A percentile compares a stretch with the other conserved stretches of the same genome.
These are phyloP conservation scores for Cyberlindnera japonica DNA, from an alignment of 805 yeast genomes.

Conservation along the genomic window DNA sequence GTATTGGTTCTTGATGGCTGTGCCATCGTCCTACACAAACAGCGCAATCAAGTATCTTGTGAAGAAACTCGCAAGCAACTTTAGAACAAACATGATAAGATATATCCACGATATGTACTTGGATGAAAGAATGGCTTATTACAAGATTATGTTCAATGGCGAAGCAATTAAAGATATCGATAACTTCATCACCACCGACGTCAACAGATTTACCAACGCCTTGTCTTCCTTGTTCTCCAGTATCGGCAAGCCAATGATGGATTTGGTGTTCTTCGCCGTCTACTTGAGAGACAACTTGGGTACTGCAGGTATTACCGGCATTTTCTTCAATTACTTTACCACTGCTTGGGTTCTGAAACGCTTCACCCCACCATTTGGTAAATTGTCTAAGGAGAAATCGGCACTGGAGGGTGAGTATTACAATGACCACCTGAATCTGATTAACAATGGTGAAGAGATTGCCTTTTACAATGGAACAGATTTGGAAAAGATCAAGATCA, in stretches of 20 bases:
- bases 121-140: slow-evolving; percentile 76
- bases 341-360: slow-evolving; percentile 73
- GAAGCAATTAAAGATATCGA: slow-evolving; percentile 65
- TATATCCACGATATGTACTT: slow-evolving; percentile 88
- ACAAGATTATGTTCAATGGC: slow-evolving; percentile 60
- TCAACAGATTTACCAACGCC: slow-evolving; percentile 74
- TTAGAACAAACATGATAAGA: slow-evolving; percentile 78
- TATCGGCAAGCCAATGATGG: slow-evolving; percentile 89
- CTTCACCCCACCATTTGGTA: slow-evolving; percentile 83
- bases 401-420: slow-evolving; percentile 85
- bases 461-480: slow-evolving; percentile 89
- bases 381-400: slow-evolving; percentile 66
- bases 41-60: slow-evolving; percentile 83
- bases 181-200: slow-evolving; percentile 76
- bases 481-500: slow-evolving; percentile 68
- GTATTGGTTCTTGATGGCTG: slow-evolving; percentile 85
- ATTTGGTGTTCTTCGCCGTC: slow-evolving; percentile 75
- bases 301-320: slow-evolving; percentile 77
- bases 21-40: slow-evolving; percentile 91
- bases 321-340: slow-evolving; percentile 71
- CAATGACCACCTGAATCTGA: slow-evolving; percentile 79
- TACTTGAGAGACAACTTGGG: slow-evolving; percentile 86
- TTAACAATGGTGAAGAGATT: slow-evolving; percentile 88
- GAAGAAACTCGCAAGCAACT: slow-evolving; percentile 71
- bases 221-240: slow-evolving; percentile 80